Evolutionary conservation across 148 eudicot species (phyloP).

Genomic region (Persicaria maculosa): DNA sequence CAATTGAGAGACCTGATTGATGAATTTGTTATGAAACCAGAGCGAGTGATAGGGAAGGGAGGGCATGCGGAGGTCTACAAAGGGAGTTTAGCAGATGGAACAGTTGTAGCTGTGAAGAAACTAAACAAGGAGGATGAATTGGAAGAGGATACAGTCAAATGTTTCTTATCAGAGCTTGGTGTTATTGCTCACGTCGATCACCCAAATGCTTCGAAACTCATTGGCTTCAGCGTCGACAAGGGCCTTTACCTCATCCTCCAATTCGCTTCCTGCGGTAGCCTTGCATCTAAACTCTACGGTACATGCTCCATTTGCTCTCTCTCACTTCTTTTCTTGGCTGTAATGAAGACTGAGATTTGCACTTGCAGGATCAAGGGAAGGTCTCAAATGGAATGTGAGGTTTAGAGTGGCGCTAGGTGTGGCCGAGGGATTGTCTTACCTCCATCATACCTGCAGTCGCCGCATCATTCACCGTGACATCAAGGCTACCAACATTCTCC

Average conservation of each 20-base stretch:
- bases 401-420: conserved; percentile 9
- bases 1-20: neutral
- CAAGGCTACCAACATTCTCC: conserved; percentile 18
- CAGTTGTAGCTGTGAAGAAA: conserved; percentile 6
- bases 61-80: conserved; percentile 14
- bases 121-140: neutral
- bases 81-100: conserved; percentile 8
- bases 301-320: neutral
- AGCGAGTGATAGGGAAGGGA: conserved; percentile 3
- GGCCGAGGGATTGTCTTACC: conserved; percentile 11
- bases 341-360: conserved; percentile 4
- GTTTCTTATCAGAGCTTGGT: conserved; percentile 11
- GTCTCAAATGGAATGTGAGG: conserved; percentile 12
- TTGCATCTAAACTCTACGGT: conserved; percentile 16
- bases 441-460: conserved; percentile 13
- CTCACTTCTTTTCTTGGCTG: neutral
- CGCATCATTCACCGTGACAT: conserved; percentile 19
- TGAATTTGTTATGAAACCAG: neutral
- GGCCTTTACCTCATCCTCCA: conserved; percentile 16
- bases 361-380: conserved; percentile 1
- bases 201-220: conserved; percentile 8
- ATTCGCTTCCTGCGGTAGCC: conserved; percentile 5
- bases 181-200: conserved; percentile 11
- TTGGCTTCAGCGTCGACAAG: conserved; percentile 11
- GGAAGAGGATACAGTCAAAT: neutral